Conservation (phyloP, 2,329 filamentous ascomycete genomes). For the Diaporthe amygdali region DNA sequence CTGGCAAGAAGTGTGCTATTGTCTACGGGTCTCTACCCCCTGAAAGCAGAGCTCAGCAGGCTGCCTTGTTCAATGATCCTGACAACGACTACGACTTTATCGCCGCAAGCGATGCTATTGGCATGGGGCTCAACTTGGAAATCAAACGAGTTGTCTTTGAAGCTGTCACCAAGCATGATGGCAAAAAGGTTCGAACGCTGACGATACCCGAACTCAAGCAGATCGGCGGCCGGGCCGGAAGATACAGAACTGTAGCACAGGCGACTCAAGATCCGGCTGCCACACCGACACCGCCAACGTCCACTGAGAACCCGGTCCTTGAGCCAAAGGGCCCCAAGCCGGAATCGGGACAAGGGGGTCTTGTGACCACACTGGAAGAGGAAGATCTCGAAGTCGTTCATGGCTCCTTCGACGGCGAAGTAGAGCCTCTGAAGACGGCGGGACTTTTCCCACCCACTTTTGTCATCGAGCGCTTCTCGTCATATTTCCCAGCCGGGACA, state of each 20-base stretch:
- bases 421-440: conserved; percentile 71
- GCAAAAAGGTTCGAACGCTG: conserved; percentile 61
- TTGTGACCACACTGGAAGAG: conserved; percentile 79
- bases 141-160: conserved; percentile 93
- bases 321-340: conserved; percentile 18
- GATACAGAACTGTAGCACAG: conserved; percentile 76
- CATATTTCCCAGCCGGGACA: conserved; percentile 80
- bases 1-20: conserved; percentile 83
- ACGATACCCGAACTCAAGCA: conserved; percentile 85
- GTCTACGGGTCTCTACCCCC: conserved; percentile 93
- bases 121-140: conserved; percentile 94
- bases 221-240: conserved; percentile 90
- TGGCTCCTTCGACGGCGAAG: conserved; percentile 65
- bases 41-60: conserved; percentile 91
- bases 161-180: conserved; percentile 74
- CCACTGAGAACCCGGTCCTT: not conserved
- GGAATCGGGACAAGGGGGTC: conserved; percentile 53
- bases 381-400: conserved; percentile 70
- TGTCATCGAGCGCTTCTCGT: conserved; percentile 76
- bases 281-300: not conserved
- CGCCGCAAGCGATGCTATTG: conserved; percentile 93
- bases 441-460: conserved; percentile 75
- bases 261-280: conserved; percentile 38
- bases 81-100: conserved; percentile 95
- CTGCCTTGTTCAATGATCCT: conserved; percentile 91